Evolutionary conservation across 1,284 basidiomycete genomes (phyloP).

Genomic region (Anthracocystis panici-leucophaei): DNA sequence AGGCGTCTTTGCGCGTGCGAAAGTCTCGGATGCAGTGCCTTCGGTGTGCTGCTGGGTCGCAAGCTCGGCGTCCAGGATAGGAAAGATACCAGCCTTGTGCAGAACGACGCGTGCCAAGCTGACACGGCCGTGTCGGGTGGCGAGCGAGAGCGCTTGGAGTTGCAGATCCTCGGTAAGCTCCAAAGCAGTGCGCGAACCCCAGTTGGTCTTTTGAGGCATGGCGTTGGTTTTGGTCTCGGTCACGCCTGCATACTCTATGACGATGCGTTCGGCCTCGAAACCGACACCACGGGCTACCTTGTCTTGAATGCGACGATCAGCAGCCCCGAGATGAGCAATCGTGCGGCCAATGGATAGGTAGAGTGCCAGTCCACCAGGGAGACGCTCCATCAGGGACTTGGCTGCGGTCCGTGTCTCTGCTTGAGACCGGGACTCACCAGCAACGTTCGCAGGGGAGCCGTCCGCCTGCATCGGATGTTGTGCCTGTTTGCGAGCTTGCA

Average conservation of each 20-base stretch:
- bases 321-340: constrained; percentile 54
- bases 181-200: constrained; percentile 55
- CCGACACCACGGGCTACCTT: constrained; percentile 57
- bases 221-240: constrained; percentile 41
- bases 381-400: constrained; percentile 45
- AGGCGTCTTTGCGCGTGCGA: constrained; percentile 26
- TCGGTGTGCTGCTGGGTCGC: constrained; percentile 57
- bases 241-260: constrained; percentile 50
- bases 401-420: not conserved
- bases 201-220: constrained; percentile 30
- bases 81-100: constrained; percentile 66
- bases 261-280: constrained; percentile 54
- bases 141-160: constrained; percentile 44
- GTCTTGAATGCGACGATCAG: constrained; percentile 50
- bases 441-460: not conserved
- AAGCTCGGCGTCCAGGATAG: constrained; percentile 67
- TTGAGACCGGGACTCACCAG: not conserved
- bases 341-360: constrained; percentile 59
- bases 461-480: not conserved
- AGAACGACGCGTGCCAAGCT: constrained; percentile 43
- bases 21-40: constrained; percentile 36
- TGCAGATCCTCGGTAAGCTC: constrained; percentile 60
- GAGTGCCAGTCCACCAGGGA: constrained; percentile 45
- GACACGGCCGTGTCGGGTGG: constrained; percentile 46
- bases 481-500: not conserved